Evolutionary conservation across 148 eudicot genomes (phyloP).

Genomic region (Camellia lanceoleosa): DNA sequence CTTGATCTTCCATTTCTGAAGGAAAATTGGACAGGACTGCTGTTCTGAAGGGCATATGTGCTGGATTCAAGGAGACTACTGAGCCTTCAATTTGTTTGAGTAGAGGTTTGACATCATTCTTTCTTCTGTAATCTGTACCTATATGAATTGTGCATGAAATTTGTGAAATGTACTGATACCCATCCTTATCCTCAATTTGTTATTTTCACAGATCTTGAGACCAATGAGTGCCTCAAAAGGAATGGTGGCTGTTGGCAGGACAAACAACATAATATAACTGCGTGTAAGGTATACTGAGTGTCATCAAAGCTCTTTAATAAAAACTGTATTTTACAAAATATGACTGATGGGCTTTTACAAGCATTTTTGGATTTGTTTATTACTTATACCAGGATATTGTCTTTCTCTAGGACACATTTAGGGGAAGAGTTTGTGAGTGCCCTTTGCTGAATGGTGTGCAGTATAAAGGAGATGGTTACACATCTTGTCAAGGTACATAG

Average conservation of each 20-base stretch:
- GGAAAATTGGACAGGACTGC: slow-evolving; percentile 90
- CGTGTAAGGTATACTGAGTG: slow-evolving; percentile 64
- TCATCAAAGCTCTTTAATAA: neutral
- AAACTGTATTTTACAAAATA: neutral
- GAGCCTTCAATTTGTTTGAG: slow-evolving; percentile 81
- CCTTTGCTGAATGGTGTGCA: slow-evolving; percentile 81
- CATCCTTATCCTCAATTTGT: neutral
- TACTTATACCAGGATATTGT: neutral
- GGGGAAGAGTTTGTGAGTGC: slow-evolving; percentile 91
- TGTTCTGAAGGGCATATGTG: slow-evolving; percentile 81
- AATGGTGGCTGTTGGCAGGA: slow-evolving; percentile 98
- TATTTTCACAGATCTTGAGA: slow-evolving; percentile 63
- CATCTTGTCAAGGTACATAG: slow-evolving; percentile 62
- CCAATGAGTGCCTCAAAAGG: slow-evolving; percentile 76
- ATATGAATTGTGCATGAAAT: neutral
- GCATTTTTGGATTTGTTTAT: neutral
- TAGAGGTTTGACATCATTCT: slow-evolving; percentile 40
- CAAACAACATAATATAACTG: slow-evolving; percentile 44
- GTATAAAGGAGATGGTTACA: slow-evolving; percentile 84
- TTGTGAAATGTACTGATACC: neutral
- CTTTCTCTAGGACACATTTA: slow-evolving; percentile 68
- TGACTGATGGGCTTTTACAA: neutral
- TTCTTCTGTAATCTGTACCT: slow-evolving; percentile 2
- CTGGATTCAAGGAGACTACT: slow-evolving; percentile 85
- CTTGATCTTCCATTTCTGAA: slow-evolving; percentile 20